Conservation (phyloP, 768 basidiomycete species). For the Agrocybe pediades region DNA sequence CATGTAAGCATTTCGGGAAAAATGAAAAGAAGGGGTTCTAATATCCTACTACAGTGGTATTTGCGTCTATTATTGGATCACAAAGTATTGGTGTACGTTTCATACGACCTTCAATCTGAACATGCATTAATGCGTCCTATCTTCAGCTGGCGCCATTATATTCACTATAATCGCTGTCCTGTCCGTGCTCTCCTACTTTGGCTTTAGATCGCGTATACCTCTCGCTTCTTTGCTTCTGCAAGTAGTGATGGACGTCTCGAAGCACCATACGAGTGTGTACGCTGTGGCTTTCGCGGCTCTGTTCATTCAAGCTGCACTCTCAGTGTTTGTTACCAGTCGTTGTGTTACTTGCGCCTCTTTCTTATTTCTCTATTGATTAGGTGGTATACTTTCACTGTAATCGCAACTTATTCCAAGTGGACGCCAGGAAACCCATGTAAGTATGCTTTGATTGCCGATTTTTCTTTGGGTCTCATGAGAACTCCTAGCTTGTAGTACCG, state of each 20-base stretch:
- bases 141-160: slow-evolving; percentile 75
- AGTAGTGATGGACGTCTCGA: slow-evolving; percentile 82
- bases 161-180: slow-evolving; percentile 80
- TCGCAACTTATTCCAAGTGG: slow-evolving; percentile 78
- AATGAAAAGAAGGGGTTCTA: not conserved
- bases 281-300: slow-evolving; percentile 73
- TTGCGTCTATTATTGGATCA: slow-evolving; percentile 75
- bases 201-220: slow-evolving; percentile 72
- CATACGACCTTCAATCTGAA: not conserved
- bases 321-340: slow-evolving; percentile 50
- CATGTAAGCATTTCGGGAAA: slow-evolving; percentile 46
- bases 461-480: slow-evolving; percentile 1
- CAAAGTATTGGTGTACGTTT: slow-evolving; percentile 64
- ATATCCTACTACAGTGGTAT: slow-evolving; percentile 49
- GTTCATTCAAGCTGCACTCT: slow-evolving; percentile 69
- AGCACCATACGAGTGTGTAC: slow-evolving; percentile 81
- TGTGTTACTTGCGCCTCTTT: not conserved
- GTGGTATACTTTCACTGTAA: slow-evolving; percentile 77
- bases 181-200: slow-evolving; percentile 75
- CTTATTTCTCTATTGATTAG: slow-evolving; percentile 31
- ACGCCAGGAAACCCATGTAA: slow-evolving; percentile 75
- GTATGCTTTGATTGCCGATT: slow-evolving; percentile 15
- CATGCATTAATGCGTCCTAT: not conserved
- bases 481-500: slow-evolving; percentile 45
- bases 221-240: slow-evolving; percentile 78